Base-by-base conservation (phyloP, 768 basidiomycete genomes). In the Pisolithus orientalis region DNA sequence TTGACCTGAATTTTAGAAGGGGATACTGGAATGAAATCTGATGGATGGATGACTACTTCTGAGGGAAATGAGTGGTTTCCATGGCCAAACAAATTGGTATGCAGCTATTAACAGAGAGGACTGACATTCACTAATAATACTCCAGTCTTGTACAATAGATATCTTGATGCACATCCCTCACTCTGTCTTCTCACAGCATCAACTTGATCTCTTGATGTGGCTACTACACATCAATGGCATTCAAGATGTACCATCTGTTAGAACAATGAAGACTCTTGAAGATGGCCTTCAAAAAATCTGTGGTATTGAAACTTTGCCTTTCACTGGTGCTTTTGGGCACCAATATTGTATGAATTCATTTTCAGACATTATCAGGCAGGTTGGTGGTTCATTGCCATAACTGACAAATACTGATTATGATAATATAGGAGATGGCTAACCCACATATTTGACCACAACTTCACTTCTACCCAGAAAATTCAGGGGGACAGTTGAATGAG, bases 341-440 rank as follows among this genome's bases (percentile, higher is more conserved):
- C 57, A 46, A 9, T 72, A 68, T 44, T 65, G 62, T 56, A 62
- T 68, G 4, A 73, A 72, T 49, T 56, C 50, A 21, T 39, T 73
- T 5, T 28, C 60, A 0, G 51, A 64, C 14, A 65, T 73, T 21
- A 62, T 72, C 28, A 59, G 63, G 1, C 72, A 70, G 62, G 69
- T 67, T 21, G n/a, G 44, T 38, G n/a, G 13, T n/a, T 17, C 39
- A 40, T 7, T 40, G 6, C 13, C 17, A 17, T 39, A 39, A 14
- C 13, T 39, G 13, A 17, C 13, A 13, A 39, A 37, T n/a, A 8
- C 39, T 40, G n/a, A 40, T 40, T 17, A n/a, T 16, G 7, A 1
- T 17, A 40, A 40, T 40, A 3, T 40, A 72, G 71, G 72, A 73
- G 60, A 68, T 72, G 62, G 58, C 67, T 5, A 75, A 75, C 50